Evolutionary conservation across 1,139 yeast genomes (phyloP).

Genomic region (Magnusiomyces paraingens): DNA sequence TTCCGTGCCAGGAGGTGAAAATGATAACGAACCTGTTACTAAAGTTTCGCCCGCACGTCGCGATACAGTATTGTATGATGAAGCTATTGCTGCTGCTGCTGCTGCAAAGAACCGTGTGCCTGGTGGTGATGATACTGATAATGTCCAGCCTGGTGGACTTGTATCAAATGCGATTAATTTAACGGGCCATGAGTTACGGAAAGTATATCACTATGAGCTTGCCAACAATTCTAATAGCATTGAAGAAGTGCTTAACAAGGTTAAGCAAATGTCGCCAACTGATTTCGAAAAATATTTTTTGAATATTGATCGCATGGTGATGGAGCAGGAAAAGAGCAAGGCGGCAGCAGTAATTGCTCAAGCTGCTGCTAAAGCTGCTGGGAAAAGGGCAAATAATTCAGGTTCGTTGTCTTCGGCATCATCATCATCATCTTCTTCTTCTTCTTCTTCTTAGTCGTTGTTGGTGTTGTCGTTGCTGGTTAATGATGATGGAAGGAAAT

Average conservation of each 20-base stretch:
- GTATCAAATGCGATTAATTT: conserved; percentile 25
- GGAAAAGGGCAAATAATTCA: neutral
- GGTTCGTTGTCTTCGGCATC: too few relatives aligned
- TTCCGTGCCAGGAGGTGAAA: neutral
- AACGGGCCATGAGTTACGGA: conserved; percentile 69
- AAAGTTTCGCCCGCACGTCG: too few relatives aligned
- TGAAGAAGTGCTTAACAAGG: neutral
- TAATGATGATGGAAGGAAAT: too few relatives aligned
- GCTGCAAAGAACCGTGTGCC: neutral
- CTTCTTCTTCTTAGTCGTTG: too few relatives aligned
- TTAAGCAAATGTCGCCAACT: conserved; percentile 1
- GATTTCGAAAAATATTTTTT: conserved; percentile 2
- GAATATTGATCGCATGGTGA: too few relatives aligned
- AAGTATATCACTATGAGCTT: conserved; percentile 49
- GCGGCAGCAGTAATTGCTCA: neutral
- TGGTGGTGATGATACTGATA: neutral
- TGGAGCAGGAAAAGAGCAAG: neutral
- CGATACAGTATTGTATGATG: too few relatives aligned
- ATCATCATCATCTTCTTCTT: too few relatives aligned
- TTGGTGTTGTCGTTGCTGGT: too few relatives aligned
- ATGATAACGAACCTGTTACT: neutral
- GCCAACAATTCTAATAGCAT: neutral
- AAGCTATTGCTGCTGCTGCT: too few relatives aligned
- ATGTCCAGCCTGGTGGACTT: neutral
- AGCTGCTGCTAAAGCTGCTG: neutral